Base-by-base conservation (phyloP, 257 asterid genomes). In the Solanum pinnatisectum region DNA sequence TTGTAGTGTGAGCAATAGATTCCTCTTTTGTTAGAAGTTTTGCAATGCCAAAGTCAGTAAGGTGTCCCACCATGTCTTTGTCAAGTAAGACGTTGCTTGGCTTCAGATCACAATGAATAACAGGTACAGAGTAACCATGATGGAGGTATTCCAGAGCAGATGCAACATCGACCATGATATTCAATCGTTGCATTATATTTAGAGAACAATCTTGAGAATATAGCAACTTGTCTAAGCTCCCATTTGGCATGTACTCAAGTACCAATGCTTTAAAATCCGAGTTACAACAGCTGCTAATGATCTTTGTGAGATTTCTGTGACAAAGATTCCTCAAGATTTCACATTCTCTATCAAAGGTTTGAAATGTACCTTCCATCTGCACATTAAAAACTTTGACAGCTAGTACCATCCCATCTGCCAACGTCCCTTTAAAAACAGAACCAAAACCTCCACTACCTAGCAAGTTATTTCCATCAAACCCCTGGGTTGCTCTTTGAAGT, bases 61-160 rank as follows among this genome's bases (percentile, higher is more conserved):
- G 90, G 87, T 88, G 89, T 15, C 87, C 91, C 2, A 82, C 85
- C 89, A 91, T 88, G 74, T 32, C 67, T 8, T 91, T 85, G 49
- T 89, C 90, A 12, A 91, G 79, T 59, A 91, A 87, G 49, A 91
- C 72, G 14, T 91, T 89, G 81, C 89, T 88, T 8, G 93, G 93
- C 90, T 91, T 89, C 83, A 89, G 63, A 89, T 91, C 93, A 40
- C 91, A 89, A 32, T 91, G 93, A 44, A 89, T 83, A n/a, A 89
- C 65, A 6, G 90, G 89, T 22, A 36, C 82, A 14, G 44, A 33
- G 44, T 88, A 89, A 10, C 93, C 89, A 77, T 88, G 74, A 87
- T 89, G 90, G n/a, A 89, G 91, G 86, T 91, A 88, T 33, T 89
- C 88, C 67, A 89, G 22, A 6, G 90, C 93, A 56, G 83, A 85